Base-by-base conservation (phyloP, 257 asterid genomes). In the Linaria vulgaris region DNA sequence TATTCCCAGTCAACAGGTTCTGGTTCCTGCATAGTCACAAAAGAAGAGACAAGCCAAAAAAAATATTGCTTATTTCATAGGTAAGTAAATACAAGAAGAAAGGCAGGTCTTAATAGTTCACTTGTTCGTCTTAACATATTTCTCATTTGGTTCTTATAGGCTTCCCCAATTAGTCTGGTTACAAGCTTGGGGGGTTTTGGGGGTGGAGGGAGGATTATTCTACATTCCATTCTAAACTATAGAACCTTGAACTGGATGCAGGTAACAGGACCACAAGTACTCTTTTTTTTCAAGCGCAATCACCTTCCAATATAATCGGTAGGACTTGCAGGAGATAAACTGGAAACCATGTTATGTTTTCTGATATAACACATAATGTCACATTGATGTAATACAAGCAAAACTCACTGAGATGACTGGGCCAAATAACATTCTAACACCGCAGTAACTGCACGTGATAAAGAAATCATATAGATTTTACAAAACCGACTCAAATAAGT, bases 1-100 rank as follows among this genome's bases (percentile, higher is more conserved):
- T 81, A 84, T 41, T 86, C 98, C 98, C 98, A 91, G 75, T 91
- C 88, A 67, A 91, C 67, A 49, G 98, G 95, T 69, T 88, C 91
- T n/a, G 98, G 95, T 72, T 91, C 95, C 98, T 91, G 81, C 74
- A 76, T 24, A 22, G 43, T 51, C 31, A 3, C 31, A 12, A 25
- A 58, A 56, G 16, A 49, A 13, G 66, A 34, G 37, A 59, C 31
- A 12, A 27, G 46, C 50, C 38, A 61, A 75, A 24, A 11, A 44
- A 46, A 45, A 43, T 12, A 24, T 22, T 41, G 64, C 48, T 27
- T 46, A 39, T 20, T 17, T 9, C 15, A 34, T 1, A 25, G 9
- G 56, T 25, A 48, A 8, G 3, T 46, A 0, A 51, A 14, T 25
- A 10, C 9, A 37, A 14, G 34, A 6, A 60, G 20, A 14, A 52